Conservation (phyloP, 179 eudicot species). For the Beta lomatogona region DNA sequence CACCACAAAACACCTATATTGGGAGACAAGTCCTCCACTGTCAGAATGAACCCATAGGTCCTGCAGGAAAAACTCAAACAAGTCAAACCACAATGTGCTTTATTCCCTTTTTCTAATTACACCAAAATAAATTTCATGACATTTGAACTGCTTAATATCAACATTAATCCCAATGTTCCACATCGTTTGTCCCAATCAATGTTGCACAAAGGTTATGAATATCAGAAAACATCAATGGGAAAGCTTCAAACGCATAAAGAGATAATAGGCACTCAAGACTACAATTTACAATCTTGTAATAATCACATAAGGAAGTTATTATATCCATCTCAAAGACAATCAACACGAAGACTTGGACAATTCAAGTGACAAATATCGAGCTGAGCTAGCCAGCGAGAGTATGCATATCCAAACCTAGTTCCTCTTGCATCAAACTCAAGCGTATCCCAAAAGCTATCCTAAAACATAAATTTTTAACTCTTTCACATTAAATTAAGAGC, state of each 20-base stretch:
- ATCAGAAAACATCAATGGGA: neutral
- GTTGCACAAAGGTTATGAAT: neutral
- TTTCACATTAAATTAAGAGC: too few relatives aligned
- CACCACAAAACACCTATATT: slow-evolving; percentile 94
- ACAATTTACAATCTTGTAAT: neutral
- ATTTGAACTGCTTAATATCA: neutral
- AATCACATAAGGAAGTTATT: neutral
- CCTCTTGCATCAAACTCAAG: neutral
- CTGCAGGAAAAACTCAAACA: slow-evolving; percentile 45
- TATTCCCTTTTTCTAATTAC: neutral
- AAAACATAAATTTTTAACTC: too few relatives aligned
- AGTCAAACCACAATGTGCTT: slow-evolving; percentile 9
- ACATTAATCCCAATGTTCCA: neutral
- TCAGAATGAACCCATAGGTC: slow-evolving; percentile 89
- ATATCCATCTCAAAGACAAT: neutral
- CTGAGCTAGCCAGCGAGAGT: neutral
- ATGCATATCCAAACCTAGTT: neutral
- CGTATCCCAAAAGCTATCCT: too few relatives aligned
- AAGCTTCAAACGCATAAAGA: neutral
- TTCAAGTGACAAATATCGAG: neutral
- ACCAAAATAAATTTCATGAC: neutral
- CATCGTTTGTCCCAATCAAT: neutral
- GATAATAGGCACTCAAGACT: neutral
- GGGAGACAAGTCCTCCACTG: slow-evolving; percentile 87
- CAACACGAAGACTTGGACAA: neutral